Percentiles rank a stretch among this genome's conserved stretches.
Conservation (phyloP, 73 alveolate genomes). For the Tetrahymena malaccensis region DNA sequence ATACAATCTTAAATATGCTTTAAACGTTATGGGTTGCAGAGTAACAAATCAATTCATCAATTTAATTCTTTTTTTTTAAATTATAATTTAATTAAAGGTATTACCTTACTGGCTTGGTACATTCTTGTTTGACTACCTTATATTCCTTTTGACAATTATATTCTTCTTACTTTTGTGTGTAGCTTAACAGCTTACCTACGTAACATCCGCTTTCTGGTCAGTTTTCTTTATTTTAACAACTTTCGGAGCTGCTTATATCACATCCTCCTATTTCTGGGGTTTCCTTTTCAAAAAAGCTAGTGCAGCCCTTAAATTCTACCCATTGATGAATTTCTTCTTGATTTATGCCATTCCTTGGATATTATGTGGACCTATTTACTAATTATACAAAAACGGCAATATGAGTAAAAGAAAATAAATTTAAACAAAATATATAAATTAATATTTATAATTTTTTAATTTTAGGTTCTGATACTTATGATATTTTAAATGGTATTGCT, state of each 20-base stretch:
- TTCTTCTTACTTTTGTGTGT: constrained; percentile 6
- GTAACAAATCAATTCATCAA: background rate
- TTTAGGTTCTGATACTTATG: background rate
- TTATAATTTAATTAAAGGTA: background rate
- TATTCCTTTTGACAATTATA: background rate
- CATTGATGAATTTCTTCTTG: constrained; percentile 25
- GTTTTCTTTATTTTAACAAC: background rate
- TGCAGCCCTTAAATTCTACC: constrained; percentile 21
- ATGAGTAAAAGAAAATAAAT: background rate
- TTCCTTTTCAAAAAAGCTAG: constrained; percentile 12
- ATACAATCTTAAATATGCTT: constrained; percentile 15
- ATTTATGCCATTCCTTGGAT: constrained; percentile 18
- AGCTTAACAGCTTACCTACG: background rate
- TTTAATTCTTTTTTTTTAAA: no score
- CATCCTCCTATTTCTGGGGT: constrained; percentile 29
- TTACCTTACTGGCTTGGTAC: constrained; percentile 27
- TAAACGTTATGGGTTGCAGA: constrained; percentile 39
- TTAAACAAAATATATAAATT: no score
- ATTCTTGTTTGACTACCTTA: background rate
- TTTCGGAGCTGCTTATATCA: constrained; percentile 25
- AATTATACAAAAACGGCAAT: background rate
- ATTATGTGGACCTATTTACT: background rate
- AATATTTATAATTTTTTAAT: no score
- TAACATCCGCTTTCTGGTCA: background rate
- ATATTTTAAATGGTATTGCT: background rate